phyloP scores from a whole-genome alignment of 169 alveolate species.

The Plasmodium malariae region DNA sequence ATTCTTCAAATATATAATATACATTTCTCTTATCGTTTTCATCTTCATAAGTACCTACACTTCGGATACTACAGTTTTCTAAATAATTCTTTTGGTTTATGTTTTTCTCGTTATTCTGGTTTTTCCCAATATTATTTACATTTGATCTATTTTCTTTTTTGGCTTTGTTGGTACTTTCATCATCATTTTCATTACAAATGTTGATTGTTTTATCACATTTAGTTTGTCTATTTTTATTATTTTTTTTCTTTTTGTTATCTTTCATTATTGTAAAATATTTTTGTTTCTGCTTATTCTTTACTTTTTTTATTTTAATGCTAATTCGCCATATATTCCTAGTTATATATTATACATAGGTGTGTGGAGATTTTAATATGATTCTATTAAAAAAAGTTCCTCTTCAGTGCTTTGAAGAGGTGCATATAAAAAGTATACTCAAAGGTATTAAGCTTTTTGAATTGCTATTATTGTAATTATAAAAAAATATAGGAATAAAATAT shows the following conservation, averaged over 20 bases:
- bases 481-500: neutral
- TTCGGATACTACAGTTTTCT: neutral
- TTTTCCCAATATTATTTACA: neutral
- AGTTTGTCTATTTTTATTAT: slow-evolving; percentile 17
- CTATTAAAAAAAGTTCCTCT: no score
- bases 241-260: slow-evolving; percentile 32
- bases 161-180: slow-evolving; percentile 14
- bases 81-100: slow-evolving; percentile 1
- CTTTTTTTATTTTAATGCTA: neutral
- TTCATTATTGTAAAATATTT: no score
- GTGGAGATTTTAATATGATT: neutral
- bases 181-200: neutral
- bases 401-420: no score
- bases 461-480: neutral
- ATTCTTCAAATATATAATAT: slow-evolving; percentile 52
- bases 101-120: neutral
- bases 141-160: slow-evolving; percentile 2
- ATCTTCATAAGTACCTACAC: neutral
- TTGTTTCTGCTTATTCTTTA: neutral
- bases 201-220: slow-evolving; percentile 18
- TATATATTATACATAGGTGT: neutral
- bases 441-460: no score
- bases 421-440: no score
- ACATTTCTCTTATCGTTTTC: slow-evolving; percentile 23
- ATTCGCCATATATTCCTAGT: neutral